These are phyloP conservation scores for Penicillium taxi DNA, from an alignment of 495 filamentous ascomycete genomes.

Conservation along the genomic window DNA sequence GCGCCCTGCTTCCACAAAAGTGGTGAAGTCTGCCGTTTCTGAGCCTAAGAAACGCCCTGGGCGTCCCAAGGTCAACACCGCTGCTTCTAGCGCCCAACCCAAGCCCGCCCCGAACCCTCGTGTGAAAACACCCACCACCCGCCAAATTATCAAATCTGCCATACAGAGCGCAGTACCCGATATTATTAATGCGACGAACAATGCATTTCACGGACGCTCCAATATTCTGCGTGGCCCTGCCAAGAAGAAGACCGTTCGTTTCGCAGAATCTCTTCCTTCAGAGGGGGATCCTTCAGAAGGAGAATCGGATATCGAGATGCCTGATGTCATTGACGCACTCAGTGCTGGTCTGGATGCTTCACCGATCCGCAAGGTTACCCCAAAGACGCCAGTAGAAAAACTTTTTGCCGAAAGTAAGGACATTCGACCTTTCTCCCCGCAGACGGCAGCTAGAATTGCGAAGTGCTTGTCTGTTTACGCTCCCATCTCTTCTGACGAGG, in stretches of 20 bases:
- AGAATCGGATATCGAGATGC: slow-evolving; percentile 28
- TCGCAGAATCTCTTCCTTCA: slow-evolving; percentile 35
- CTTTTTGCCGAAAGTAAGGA: slow-evolving; percentile 28
- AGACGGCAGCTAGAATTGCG: slow-evolving; percentile 47
- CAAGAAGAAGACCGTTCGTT: slow-evolving; percentile 49
- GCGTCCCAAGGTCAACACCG: slow-evolving; percentile 7
- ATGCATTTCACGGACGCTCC: slow-evolving; percentile 26
- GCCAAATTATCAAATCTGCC: slow-evolving; percentile 19
- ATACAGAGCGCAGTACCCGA: slow-evolving; percentile 15
- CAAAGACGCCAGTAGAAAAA: slow-evolving; percentile 26
- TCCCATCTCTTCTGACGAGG: slow-evolving; percentile 42
- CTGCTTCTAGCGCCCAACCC: too few species aligned
- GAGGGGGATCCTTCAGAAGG: slow-evolving; percentile 32
- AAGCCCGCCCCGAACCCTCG: slow-evolving; percentile 10
- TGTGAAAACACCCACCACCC: slow-evolving; percentile 8
- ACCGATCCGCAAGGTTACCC: slow-evolving; percentile 38
- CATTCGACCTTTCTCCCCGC: slow-evolving; percentile 45
- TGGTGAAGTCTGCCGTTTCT: slow-evolving; percentile 3
- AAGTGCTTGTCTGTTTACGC: slow-evolving; percentile 37
- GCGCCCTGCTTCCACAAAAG: slow-evolving; percentile 7
- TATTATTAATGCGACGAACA: slow-evolving; percentile 23
- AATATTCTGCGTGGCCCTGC: slow-evolving; percentile 35
- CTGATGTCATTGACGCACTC: slow-evolving; percentile 16
- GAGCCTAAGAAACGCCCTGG: slow-evolving; percentile 3
- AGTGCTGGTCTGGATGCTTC: slow-evolving; percentile 39